These are phyloP conservation scores for Hymenoscyphus infarciens DNA, from an alignment of 2,329 filamentous ascomycete genomes.

Conservation along the genomic window DNA sequence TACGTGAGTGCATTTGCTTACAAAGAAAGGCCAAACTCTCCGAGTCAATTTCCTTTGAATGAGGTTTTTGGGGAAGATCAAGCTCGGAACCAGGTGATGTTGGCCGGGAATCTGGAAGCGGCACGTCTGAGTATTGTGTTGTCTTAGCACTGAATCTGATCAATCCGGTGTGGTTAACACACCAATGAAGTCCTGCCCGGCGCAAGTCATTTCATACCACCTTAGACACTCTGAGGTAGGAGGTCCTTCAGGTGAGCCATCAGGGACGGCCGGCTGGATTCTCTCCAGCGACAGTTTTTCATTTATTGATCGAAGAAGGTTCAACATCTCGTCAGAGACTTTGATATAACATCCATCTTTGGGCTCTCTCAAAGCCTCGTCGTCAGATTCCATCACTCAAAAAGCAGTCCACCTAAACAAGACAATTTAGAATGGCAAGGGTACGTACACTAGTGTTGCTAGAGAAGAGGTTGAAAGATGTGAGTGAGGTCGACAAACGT, in stretches of 20 bases:
- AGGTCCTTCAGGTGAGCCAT: background rate
- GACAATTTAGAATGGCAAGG: too few species aligned
- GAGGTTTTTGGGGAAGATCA: background rate
- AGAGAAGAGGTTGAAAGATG: too few species aligned
- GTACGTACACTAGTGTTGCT: too few species aligned
- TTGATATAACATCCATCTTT: background rate
- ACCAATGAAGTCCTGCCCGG: background rate
- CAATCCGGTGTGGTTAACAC: background rate
- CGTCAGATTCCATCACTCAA: too few species aligned
- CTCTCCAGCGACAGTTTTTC: too few species aligned
- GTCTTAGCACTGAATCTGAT: background rate
- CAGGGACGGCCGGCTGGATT: background rate
- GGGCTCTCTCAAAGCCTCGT: too few species aligned
- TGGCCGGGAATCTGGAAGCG: background rate
- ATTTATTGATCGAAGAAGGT: background rate
- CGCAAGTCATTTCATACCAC: background rate
- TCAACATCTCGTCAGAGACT: background rate
- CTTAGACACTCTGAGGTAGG: background rate
- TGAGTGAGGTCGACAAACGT: too few species aligned
- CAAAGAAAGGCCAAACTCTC: too few species aligned
- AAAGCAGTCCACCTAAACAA: too few species aligned
- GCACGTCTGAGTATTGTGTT: background rate
- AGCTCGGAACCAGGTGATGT: background rate
- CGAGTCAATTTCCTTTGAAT: too few species aligned
- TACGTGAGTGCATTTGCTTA: too few species aligned